Percentiles rank a stretch among this genome's conserved stretches.
Conservation (phyloP, 1,284 basidiomycete species). For the Singerocomus inundabilis region DNA sequence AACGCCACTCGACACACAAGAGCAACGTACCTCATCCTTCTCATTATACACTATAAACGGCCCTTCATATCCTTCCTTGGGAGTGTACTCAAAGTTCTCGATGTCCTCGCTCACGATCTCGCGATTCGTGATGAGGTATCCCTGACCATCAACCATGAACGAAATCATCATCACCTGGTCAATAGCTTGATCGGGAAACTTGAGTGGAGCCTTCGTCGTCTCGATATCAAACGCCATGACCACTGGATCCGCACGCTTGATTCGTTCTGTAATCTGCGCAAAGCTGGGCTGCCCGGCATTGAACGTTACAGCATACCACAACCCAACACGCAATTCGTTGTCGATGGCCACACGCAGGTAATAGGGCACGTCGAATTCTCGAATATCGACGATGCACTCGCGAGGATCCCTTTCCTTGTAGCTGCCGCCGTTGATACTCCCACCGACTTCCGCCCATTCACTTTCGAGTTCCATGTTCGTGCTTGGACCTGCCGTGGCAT, state of each 20-base stretch:
- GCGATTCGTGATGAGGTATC: slow-evolving; percentile 96
- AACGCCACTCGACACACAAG: background rate
- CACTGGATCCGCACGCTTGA: slow-evolving; percentile 98
- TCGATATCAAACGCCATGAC: slow-evolving; percentile 99
- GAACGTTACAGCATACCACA: slow-evolving; percentile 94
- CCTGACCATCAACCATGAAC: slow-evolving; percentile 96
- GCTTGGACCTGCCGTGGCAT: slow-evolving; percentile 58
- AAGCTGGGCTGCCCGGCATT: slow-evolving; percentile 81
- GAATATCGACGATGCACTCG: slow-evolving; percentile 90
- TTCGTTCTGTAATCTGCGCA: slow-evolving; percentile 73
- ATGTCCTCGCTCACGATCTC: slow-evolving; percentile 98
- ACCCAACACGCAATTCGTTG: slow-evolving; percentile 94
- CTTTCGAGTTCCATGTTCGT: slow-evolving; percentile 69
- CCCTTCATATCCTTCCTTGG: slow-evolving; percentile 96
- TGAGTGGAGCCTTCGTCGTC: slow-evolving; percentile 96
- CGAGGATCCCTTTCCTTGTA: slow-evolving; percentile 75
- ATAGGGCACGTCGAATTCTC: slow-evolving; percentile 97
- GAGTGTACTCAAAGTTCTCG: slow-evolving; percentile 98
- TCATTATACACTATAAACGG: slow-evolving; percentile 98
- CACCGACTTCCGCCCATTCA: slow-evolving; percentile 54
- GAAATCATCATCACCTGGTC: slow-evolving; percentile 99
- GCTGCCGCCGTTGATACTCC: slow-evolving; percentile 41
- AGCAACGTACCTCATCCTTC: slow-evolving; percentile 70
- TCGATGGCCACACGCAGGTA: slow-evolving; percentile 98
- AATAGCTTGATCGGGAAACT: slow-evolving; percentile 94